A percentile compares a stretch with the other conserved stretches of the same genome.
phyloP scores from a whole-genome alignment of 2,329 filamentous ascomycete genomes.

The Fusarium staphyleae region DNA sequence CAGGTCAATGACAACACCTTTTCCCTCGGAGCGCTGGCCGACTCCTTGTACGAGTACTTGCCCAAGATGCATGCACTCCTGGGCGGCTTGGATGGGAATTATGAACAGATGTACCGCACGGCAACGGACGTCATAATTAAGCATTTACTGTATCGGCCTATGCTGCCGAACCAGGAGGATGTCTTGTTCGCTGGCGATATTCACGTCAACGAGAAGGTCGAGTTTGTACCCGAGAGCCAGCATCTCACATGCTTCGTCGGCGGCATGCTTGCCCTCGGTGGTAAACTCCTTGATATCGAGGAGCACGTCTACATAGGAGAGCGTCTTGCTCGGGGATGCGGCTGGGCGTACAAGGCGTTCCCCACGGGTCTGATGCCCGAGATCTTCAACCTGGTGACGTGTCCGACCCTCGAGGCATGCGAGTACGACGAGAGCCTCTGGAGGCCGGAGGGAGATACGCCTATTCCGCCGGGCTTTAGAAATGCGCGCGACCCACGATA shows the following conservation, averaged over 20 bases:
- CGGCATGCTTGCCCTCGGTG: constrained; percentile 71
- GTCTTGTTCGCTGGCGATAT: constrained; percentile 57
- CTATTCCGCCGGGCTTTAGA: constrained; percentile 66
- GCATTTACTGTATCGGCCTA: constrained; percentile 74
- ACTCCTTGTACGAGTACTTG: constrained; percentile 68
- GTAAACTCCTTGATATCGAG: constrained; percentile 61
- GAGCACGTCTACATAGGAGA: constrained; percentile 57
- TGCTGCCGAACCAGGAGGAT: constrained; percentile 66
- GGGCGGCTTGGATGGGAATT: constrained; percentile 66
- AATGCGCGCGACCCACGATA: constrained; percentile 60
- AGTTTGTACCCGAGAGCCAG: constrained; percentile 47
- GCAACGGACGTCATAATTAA: constrained; percentile 68
- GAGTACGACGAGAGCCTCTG: constrained; percentile 44
- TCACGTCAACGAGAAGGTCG: constrained; percentile 37
- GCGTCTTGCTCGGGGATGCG: constrained; percentile 60
- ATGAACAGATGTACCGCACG: constrained; percentile 69
- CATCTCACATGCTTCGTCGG: constrained; percentile 73
- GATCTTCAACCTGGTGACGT: constrained; percentile 55
- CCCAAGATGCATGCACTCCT: constrained; percentile 71
- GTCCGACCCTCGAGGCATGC: constrained; percentile 48
- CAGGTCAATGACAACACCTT: constrained; percentile 55
- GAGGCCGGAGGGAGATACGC: constrained; percentile 33
- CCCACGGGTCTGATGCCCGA: constrained; percentile 67
- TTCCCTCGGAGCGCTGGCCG: constrained; percentile 61
- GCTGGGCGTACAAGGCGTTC: constrained; percentile 63